Evolutionary conservation across 805 yeast species (phyloP), one percentile per base, ranked within the genome.

Genomic region (Barnettozyma sp.): DNA sequence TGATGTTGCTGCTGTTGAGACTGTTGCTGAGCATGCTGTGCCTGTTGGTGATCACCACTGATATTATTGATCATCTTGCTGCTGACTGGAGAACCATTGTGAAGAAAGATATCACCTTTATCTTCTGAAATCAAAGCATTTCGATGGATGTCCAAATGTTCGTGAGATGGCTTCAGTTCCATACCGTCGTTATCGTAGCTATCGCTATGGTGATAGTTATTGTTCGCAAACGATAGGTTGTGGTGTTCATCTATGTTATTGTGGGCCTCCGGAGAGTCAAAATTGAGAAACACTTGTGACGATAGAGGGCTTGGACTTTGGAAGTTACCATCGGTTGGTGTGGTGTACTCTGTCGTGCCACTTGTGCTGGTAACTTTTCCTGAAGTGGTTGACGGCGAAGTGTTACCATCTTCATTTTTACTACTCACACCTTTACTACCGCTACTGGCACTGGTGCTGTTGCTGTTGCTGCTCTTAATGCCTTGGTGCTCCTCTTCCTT

Each of bases 191-290:
- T n/a, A n/a, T n/a, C n/a, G n/a, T n/a, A n/a, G n/a, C n/a, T n/a
- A n/a, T n/a, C n/a, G n/a, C n/a, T n/a, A n/a, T n/a, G n/a, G n/a
- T n/a, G n/a, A n/a, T n/a, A n/a, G n/a, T n/a, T 33, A 12, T 31
- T 16, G 29, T 17, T 20, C 8, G 34, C 21, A 22, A 14, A 22
- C 4, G 24, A 21, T n/a, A 26, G 28, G 22, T 28, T 23, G 28
- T 22, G 10, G 27, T 32, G 39, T 10, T 39, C 22, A 2, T n/a
- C n/a, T n/a, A 28, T 25, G 19, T 44, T 47, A 7, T 44, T 39
- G 27, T 39, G 26, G 18, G 26, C 36, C 7, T 38, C 37, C 3
- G 53, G 51, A 11, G 53, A 49, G 32, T 43, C 53, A 25, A 49
- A 49, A 32, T 40, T 42, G 13, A 49, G 30, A 28, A 42, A 49